Base-by-base conservation (phyloP, 2,329 filamentous ascomycete species). In the Fusarium staphyleae region DNA sequence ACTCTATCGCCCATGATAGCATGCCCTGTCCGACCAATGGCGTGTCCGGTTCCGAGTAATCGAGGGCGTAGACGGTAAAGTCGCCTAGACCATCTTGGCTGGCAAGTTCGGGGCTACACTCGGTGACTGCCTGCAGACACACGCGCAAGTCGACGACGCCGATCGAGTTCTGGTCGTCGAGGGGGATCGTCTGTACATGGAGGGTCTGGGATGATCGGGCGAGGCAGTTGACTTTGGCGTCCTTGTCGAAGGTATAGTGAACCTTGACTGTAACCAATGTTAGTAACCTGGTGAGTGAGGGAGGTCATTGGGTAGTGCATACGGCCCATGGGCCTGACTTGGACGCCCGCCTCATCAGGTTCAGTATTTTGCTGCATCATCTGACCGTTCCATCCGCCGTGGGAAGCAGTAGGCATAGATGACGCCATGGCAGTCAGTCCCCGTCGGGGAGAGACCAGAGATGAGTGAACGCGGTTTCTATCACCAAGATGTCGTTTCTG, bases 1-100 rank as follows among this genome's bases (percentile, higher is more conserved):
- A 70, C 69, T 70, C 85, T 37, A 98, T 80, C 16, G 88, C 86
- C 83, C 89, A 89, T 30, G 95, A 98, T 15, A 99, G 80, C 87
- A 98, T 91, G 46, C 96, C 95, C 74, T 99, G 93, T 16, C 95
- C 95, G 18, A 97, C 93, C 49, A 98, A 81, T 46, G 96, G 95
- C 14, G 88, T 91, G 69, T 97, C 93, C 60, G 90, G 90, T 75
- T 99, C 95, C 11, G 95, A 97, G 73, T 93, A 98, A 74, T 99
- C 95, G 77, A 91, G 91, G 24, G 93, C 92, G 75, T 99, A 99
- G 50, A 99, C 87, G n/a, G 92, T 95, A 75, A 95, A 99, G 76
- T 99, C 93, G 73, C 84, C 77, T 76, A 99, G 92, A 74, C 84
- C 77, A 77, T 75, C 88, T 71, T 78, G 88, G 79, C 69, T 84